Evolutionary conservation across 2,329 filamentous ascomycete genomes (phyloP).

Genomic region (Clathrospora elynae): DNA sequence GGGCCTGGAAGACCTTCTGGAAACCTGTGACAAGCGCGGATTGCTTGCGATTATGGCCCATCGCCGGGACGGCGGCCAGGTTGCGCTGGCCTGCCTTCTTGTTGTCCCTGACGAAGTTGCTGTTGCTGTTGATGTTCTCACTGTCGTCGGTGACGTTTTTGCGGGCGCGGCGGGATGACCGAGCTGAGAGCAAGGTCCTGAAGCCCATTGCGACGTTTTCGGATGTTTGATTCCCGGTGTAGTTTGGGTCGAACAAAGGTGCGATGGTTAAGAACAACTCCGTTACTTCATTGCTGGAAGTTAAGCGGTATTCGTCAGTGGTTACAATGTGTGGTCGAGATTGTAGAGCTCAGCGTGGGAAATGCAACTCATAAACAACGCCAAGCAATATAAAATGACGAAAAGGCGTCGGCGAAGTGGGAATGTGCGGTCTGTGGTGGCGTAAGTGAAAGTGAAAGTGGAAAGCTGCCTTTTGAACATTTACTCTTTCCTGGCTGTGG

Average conservation of each 20-base stretch:
- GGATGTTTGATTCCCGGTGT: too few species aligned
- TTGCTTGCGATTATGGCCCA: not conserved
- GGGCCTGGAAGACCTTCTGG: conserved; percentile 2
- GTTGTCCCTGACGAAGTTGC: not conserved
- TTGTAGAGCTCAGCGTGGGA: not conserved
- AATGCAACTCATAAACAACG: not conserved
- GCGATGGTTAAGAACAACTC: not conserved
- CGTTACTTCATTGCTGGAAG: not conserved
- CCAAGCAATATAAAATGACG: conserved; percentile 2
- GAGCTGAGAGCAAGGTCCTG: conserved; percentile 2
- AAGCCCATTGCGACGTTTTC: conserved; percentile 55
- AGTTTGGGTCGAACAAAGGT: too few species aligned
- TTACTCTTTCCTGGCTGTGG: conserved; percentile 50
- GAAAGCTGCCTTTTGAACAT: too few species aligned
- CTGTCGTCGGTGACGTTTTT: not conserved
- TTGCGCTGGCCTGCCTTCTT: too few species aligned
- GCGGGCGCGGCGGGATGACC: not conserved
- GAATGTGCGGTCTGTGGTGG: not conserved
- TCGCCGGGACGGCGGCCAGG: not conserved
- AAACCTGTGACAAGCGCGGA: conserved; percentile 1
- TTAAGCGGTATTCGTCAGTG: not conserved
- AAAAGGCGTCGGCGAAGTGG: not conserved
- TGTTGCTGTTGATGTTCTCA: not conserved
- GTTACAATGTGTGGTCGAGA: not conserved
- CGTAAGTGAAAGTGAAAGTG: conserved; percentile 3